These are phyloP conservation scores for Suillus weaverae DNA, from an alignment of 768 basidiomycete genomes.

Conservation along the genomic window DNA sequence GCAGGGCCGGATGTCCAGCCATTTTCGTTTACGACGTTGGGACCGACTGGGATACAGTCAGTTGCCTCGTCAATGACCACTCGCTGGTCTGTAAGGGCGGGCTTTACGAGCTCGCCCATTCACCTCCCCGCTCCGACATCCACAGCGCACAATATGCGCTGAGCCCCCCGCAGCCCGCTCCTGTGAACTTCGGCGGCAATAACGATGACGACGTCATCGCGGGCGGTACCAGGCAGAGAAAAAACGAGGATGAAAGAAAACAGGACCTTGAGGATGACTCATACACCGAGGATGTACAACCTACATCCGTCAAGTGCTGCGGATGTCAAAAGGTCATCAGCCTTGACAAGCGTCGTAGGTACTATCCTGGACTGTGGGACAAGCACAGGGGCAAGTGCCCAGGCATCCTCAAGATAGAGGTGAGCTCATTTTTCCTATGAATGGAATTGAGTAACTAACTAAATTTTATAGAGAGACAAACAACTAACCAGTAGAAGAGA, in stretches of 20 bases:
- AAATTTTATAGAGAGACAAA: neutral
- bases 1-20: constrained; percentile 20
- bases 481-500: neutral
- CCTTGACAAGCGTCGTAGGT: constrained; percentile 33
- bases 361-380: constrained; percentile 37
- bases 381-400: constrained; percentile 27
- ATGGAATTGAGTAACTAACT: neutral
- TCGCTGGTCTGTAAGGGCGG: constrained; percentile 15
- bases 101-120: neutral
- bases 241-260: constrained; percentile 28
- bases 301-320: constrained; percentile 29
- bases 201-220: neutral
- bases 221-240: constrained; percentile 28
- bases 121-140: neutral
- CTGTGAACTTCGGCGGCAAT: too few species aligned
- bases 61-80: constrained; percentile 26
- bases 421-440: neutral
- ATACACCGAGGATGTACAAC: constrained; percentile 11
- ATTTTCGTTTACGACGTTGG: constrained; percentile 27
- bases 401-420: neutral
- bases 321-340: constrained; percentile 31
- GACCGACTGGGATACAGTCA: constrained; percentile 25
- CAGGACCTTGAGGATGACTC: constrained; percentile 31
- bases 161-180: neutral
- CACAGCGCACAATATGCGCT: neutral